Evolutionary conservation across 1,284 basidiomycete genomes (phyloP).

Genomic region (Ceratobasidium sp.): DNA sequence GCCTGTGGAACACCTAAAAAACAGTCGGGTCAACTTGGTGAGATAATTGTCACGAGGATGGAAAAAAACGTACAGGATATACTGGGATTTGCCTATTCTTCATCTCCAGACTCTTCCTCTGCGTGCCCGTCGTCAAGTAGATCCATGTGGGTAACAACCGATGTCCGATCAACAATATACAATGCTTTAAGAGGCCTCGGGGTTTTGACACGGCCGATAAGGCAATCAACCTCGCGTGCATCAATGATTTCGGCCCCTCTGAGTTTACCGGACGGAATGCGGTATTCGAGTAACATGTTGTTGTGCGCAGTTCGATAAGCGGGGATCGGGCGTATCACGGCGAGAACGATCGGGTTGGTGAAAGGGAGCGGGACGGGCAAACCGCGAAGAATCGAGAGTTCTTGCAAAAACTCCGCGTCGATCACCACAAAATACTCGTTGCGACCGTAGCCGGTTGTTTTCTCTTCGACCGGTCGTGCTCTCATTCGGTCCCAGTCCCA

Average conservation of each 20-base stretch:
- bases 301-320: no score
- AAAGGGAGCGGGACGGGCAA: no score
- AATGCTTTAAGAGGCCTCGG: constrained; percentile 44
- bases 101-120: no score
- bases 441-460: constrained; percentile 18
- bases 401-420: constrained; percentile 15
- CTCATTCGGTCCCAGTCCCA: neutral
- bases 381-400: constrained; percentile 3
- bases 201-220: constrained; percentile 48
- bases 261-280: constrained; percentile 26
- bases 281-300: constrained; percentile 46
- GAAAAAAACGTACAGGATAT: no score
- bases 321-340: no score
- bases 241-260: constrained; percentile 50
- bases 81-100: no score
- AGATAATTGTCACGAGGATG: no score
- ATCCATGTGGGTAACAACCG: neutral
- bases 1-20: no score
- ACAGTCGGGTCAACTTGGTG: no score
- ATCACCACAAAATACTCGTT: constrained; percentile 11
- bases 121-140: no score
- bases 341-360: no score
- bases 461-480: neutral
- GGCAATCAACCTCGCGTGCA: constrained; percentile 50
- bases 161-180: constrained; percentile 54